Base-by-base conservation (phyloP, 176 grass and related monocot species). In the Oryza punctata region DNA sequence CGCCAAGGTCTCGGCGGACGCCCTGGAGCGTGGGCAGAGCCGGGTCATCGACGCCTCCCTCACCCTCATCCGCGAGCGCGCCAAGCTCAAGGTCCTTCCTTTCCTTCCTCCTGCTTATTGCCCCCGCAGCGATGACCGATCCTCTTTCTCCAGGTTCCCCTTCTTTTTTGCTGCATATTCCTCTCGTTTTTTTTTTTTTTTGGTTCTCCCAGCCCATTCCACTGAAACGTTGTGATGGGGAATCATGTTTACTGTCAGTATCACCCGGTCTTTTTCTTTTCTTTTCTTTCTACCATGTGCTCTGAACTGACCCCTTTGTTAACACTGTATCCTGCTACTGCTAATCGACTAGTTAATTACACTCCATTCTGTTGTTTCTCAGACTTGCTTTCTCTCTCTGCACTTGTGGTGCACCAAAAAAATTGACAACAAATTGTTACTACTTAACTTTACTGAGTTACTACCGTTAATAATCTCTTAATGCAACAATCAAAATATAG, bases 41-140 rank as follows among this genome's bases (percentile, higher is more conserved):
- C 96, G 96, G 71, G 93, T 98, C 85, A 92, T 98, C 73, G 93
- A 98, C 68, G 91, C 96, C 77, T 98, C 96, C 63, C 93, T 98
- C 77, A 98, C 96, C 77, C 91, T 98, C 61, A 98, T 98, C 77
- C 93, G 96, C 46, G 96, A 98, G 85, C 87, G 96, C 41, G 93
- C 93, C 70, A 98, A 95, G 89, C 93, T 98, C 54, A 98, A 95
- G 96, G 96, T 95, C 57, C 10, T 59, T 59, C n/a, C 19, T 7
- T 10, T n/a, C 2, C 9, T n/a, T 19, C 15, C n/a, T 5, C 40
- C 47, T 6, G 9, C 79, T 19, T 1, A 0, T 1, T 3, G n/a
- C 23, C 21, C 28, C 28, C n/a, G n/a, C n/a, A n/a, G n/a, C n/a
- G n/a, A n/a, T n/a, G n/a, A n/a, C n/a, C n/a, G n/a, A n/a, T 11